A percentile compares a stretch with the other conserved stretches of the same genome.
phyloP scores from a whole-genome alignment of 176 grass and related monocot genomes.

The Phyllostachys edulis region DNA sequence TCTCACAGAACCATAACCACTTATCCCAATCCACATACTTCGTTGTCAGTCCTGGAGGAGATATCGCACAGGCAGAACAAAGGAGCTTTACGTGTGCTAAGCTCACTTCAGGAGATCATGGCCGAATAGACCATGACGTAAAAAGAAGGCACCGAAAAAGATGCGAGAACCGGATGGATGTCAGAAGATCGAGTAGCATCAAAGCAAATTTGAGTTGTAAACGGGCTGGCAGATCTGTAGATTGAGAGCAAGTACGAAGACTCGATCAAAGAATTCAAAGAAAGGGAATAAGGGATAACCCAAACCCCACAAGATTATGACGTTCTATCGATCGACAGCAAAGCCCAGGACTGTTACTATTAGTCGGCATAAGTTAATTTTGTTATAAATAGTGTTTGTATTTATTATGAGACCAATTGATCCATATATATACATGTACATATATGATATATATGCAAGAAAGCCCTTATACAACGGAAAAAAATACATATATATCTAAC shows the following conservation, averaged over 20 bases:
- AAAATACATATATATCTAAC: no score
- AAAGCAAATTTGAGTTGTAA: constrained; percentile 31
- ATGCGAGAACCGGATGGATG: constrained; percentile 29
- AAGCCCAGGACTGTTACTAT: not conserved
- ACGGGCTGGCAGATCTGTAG: not conserved
- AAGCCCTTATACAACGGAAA: no score
- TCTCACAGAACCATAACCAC: not conserved
- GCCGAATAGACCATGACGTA: not conserved
- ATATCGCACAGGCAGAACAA: not conserved
- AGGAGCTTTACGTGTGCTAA: not conserved
- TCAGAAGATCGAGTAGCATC: constrained; percentile 8
- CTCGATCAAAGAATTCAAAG: constrained; percentile 25
- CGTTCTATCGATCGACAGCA: constrained; percentile 29
- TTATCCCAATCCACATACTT: not conserved
- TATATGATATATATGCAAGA: no score
- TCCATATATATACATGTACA: no score
- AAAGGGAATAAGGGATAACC: constrained; percentile 33
- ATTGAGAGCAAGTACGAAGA: not conserved
- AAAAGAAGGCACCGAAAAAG: not conserved
- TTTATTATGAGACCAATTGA: no score
- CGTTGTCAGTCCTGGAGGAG: not conserved
- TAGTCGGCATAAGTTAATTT: constrained; percentile 38
- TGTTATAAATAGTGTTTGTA: no score
- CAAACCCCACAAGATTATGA: constrained; percentile 28
- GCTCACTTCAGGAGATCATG: constrained; percentile 1